Evolutionary conservation across 768 basidiomycete species (phyloP), one percentile per base, ranked within the genome.

Genomic region (Lentinula sp.): DNA sequence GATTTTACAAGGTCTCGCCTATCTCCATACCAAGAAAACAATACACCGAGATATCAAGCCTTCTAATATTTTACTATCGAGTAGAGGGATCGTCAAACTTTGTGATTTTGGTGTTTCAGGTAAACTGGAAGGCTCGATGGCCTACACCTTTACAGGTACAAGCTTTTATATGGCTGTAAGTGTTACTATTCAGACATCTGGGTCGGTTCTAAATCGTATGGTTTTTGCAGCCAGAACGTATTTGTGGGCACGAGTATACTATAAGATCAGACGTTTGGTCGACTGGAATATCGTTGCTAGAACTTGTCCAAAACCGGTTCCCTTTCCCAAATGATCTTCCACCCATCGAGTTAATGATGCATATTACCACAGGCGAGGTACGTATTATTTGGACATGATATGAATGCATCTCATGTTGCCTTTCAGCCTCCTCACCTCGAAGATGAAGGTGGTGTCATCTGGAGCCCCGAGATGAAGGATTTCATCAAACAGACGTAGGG

Each of bases 241-340:
- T 98, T 63, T 88, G 86, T 66, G 96, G 96, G 5, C 83, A 88
- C 59, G 86, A 90, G 65, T 99, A 97, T 72, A 92, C 92, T 36
- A 96, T 97, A 68, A 87, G 93, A 61, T 93, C 95, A 41, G 95
- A 99, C 71, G 95, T 99, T 23, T 99, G 97, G 97, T 98, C 95
- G 0, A 90, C 94, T 13, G 97, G 96, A 23, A 89, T 99, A 49
- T 91, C 95, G 0, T 81, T 99, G 37, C 82, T 98, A 66, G 97
- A 98, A 74, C 84, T 99, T 23, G 91, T 95, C 5, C 85, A 92
- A 69, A 97, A 96, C 68, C 85, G 90, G 45, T 98, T 97, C 79
- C 97, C 97, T 9, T 98, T 97, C 77, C 91, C 95, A 2, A 85
- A 83, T 41, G 93, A 97, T 69, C 79, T 97, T 33, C 87, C 92